Percentiles rank a stretch among this genome's conserved stretches.
Evolutionary conservation across 208 protist species (phyloP).

Genomic region (Acanthamoeba sp.): DNA sequence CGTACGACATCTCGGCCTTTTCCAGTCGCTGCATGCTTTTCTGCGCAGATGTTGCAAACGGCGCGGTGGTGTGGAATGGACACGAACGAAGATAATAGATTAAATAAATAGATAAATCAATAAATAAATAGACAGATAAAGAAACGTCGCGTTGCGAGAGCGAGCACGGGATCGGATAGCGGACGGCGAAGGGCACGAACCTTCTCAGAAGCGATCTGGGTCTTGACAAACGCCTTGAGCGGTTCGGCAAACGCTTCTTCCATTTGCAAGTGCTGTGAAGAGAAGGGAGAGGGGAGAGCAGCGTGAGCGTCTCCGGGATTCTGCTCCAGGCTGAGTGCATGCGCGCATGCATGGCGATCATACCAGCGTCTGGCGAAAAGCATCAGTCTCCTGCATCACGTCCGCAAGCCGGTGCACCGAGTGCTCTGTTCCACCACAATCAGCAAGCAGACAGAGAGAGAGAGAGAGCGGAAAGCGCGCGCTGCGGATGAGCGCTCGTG

Average conservation of each 20-base stretch:
- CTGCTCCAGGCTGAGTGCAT: no score
- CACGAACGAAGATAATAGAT: no score
- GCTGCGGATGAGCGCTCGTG: not conserved
- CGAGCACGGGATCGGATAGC: not conserved
- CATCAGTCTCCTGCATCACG: not conserved
- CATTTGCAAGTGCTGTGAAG: not conserved
- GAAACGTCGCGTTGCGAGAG: not conserved
- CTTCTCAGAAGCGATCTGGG: slow-evolving; percentile 18
- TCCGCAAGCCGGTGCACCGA: slow-evolving; percentile 1
- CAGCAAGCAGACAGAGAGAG: not conserved
- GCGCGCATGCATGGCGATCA: not conserved
- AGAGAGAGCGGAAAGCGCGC: not conserved
- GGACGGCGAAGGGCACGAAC: not conserved
- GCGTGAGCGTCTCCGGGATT: no score
- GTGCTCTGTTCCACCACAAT: not conserved
- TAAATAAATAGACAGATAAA: no score
- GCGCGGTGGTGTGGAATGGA: not conserved
- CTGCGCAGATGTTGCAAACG: not conserved
- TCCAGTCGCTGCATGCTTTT: slow-evolving; percentile 4
- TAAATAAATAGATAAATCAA: no score
- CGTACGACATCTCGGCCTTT: not conserved
- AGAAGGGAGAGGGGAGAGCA: not conserved
- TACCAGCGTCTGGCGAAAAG: slow-evolving; percentile 1
- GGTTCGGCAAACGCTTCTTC: not conserved
- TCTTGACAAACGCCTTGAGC: slow-evolving; percentile 10